A percentile compares a stretch with the other conserved stretches of the same genome.
These are phyloP conservation scores for Dichotomocladium elegans DNA, from an alignment of 371 early-diverging fungal genomes.

Conservation along the genomic window DNA sequence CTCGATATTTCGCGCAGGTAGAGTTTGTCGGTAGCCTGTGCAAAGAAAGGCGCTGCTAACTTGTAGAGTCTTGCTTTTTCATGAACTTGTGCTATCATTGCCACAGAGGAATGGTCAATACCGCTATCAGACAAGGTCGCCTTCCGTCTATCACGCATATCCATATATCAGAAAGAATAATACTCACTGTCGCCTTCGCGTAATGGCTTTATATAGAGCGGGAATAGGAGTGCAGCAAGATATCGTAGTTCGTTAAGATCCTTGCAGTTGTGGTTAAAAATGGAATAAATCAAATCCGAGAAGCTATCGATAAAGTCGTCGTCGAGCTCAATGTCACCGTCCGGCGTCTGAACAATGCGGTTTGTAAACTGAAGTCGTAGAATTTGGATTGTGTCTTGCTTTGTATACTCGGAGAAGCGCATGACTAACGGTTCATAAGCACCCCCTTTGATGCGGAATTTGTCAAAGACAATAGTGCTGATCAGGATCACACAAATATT, in stretches of 20 bases:
- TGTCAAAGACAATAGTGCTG: conserved; percentile 74
- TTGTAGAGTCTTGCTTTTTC: conserved; percentile 71
- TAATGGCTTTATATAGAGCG: conserved; percentile 79
- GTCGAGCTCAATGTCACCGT: conserved; percentile 22
- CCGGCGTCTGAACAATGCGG: conserved; percentile 14
- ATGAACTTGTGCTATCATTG: conserved; percentile 27
- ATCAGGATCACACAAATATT: conserved; percentile 73
- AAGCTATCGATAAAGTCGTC: conserved; percentile 68
- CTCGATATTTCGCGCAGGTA: conserved; percentile 84
- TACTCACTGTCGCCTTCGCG: conserved; percentile 60
- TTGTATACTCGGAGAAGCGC: conserved; percentile 71
- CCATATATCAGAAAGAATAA: too few relatives aligned
- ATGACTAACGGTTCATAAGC: conserved; percentile 62
- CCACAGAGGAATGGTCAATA: background rate
- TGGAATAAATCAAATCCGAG: conserved; percentile 68
- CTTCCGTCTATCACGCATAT: background rate
- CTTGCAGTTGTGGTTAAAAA: conserved; percentile 74
- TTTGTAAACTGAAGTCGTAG: conserved; percentile 25
- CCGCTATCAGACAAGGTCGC: background rate
- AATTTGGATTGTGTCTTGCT: conserved; percentile 67
- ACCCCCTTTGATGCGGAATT: conserved; percentile 68
- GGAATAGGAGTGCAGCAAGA: conserved; percentile 72
- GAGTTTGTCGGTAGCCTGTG: conserved; percentile 74
- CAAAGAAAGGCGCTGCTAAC: conserved; percentile 71
- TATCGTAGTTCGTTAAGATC: conserved; percentile 86